Base-by-base conservation (phyloP, 768 basidiomycete species). In the Tremella fuciformis region DNA sequence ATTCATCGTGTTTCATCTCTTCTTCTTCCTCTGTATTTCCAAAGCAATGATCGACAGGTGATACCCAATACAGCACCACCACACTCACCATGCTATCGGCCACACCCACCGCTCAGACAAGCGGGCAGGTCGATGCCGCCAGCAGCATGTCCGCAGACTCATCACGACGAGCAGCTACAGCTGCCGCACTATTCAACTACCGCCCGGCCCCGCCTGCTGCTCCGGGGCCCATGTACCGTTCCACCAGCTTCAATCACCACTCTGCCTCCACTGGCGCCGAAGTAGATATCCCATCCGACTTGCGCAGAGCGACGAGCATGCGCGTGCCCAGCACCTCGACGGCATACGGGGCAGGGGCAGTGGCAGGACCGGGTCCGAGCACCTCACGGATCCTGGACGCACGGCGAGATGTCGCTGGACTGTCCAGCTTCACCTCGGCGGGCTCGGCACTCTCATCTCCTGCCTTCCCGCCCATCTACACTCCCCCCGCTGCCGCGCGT, bases 401-500 rank as follows among this genome's bases (percentile, higher is more conserved):
- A 13, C 13, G 29, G 29, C 34, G 42, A 26, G 53, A 44, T 42
- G 55, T 47, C 26, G 47, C 37, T 2, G 44, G 42, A 1, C 34
- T 56, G 7, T 49, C 55, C 9, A 56, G 55, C 25, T 71, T 71
- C 41, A 44, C 55, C 8, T 60, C 65, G 19, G 67, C 65, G 16
- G 70, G 67, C 24, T 62, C 62, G 24, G 61, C 62, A 25, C 51
- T 69, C 16, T 51, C 61, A 3, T 54, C 64, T 1, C 53, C 55
- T 22, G 39, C 34, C 21, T 50, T 44, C 18, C 50, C 54, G 26
- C 25, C 41, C 13, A 34, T 13, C 48, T 57, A 60, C 49, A 63
- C 69, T 18, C 69, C 69, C 41, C 72, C 72, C 2, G 61, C 65
- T 22, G 72, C 72, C 15, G 61, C 67, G 15, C 41, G 69, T 37